Evolutionary conservation across 2,329 filamentous ascomycete species (phyloP), one percentile per base, ranked within the genome.

Genomic region (Monosporascus cannonballus): DNA sequence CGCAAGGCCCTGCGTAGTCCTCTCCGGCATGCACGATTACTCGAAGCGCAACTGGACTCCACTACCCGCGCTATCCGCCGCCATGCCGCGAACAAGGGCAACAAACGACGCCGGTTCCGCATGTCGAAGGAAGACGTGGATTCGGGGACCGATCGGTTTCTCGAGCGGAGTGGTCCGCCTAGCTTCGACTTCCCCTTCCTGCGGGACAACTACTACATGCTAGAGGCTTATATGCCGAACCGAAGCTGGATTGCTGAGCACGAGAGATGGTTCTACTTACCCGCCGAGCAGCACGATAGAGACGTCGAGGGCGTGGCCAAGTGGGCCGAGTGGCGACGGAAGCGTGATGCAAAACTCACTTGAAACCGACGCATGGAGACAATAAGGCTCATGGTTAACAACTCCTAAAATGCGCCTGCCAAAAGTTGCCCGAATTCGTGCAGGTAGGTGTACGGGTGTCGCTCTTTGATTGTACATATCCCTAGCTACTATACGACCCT

Each of bases 151-250:
- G 81, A 84, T 56, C 57, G 53, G 0, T 84, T 83, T 51, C 63
- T 84, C 14, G 68, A 72, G 20, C 69, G 76, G 17, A 71, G 69
- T 22, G 81, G 81, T 0, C 79, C 78, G 3, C 71, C 73, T 0
- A 77, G 74, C 1, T 60, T 76, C 11, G 77, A 82, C 50, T 74
- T 81, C 11, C 80, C 79, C 0, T 81, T 73, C 51, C 73, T 78
- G 49, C 68, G 81, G 22, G 81, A 84, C 53, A 75, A 78, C 46
- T 84, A 84, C 59, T 81, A 84, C 60, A 75, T 79, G 69, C 70
- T 84, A 27, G 73, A 83, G 61, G 77, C 76, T 1, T 84, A 79
- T 57, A 59, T 84, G 47, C 81, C 81, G 0, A 79, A 79, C 55
- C 71, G 81, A 22, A 74, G 72, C 46, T 84, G 80, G 80, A 73